Base-by-base conservation (phyloP, 345 rosid species). In the Murraya koenigii region DNA sequence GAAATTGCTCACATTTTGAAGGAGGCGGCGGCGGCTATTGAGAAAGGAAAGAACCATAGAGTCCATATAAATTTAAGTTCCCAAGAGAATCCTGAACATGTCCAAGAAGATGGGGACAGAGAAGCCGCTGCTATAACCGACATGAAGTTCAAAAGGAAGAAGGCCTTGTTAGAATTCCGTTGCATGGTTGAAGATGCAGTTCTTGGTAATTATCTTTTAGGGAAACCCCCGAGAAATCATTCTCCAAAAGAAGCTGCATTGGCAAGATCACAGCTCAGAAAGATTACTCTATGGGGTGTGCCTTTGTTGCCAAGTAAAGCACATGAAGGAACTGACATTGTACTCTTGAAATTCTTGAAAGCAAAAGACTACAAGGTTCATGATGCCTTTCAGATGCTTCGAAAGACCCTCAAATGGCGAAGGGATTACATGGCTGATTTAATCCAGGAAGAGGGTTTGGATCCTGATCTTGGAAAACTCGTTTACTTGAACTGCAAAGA, bases 291-390 rank as follows among this genome's bases (percentile, higher is more conserved):
- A 3, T 88, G 93, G 95, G 90, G 90, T 1, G 86, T 89, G 56
- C 88, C 95, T 44, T 63, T 89, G 41, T 71, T 89, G 79, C 93
- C 92, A n/a, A 87, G 90, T 36, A 79, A 76, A 69, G 82, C 86
- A 73, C 93, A 88, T 38, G 81, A 76, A 73, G 85, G 90, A 20
- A 87, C 90, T 4, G 86, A 89, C 19, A 41, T 36, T 33, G 83
- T 91, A 56, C 83, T 91, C 3, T 25, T 73, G 69, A 91, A 89
- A 76, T 88, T 89, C 88, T 80, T 88, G 70, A 84, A 81, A 73
- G 89, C 90, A 0, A 81, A 77, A 13, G 80, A 79, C 44, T 89
- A 67, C 59, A 87, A 84, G 71, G 90, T 81, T 0, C 71, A 75
- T 0, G 89, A 88, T 25, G 92, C 95, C 15, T 88, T 85, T 19